Conservation (phyloP, 257 asterid genomes). For the Echites panduratus region DNA sequence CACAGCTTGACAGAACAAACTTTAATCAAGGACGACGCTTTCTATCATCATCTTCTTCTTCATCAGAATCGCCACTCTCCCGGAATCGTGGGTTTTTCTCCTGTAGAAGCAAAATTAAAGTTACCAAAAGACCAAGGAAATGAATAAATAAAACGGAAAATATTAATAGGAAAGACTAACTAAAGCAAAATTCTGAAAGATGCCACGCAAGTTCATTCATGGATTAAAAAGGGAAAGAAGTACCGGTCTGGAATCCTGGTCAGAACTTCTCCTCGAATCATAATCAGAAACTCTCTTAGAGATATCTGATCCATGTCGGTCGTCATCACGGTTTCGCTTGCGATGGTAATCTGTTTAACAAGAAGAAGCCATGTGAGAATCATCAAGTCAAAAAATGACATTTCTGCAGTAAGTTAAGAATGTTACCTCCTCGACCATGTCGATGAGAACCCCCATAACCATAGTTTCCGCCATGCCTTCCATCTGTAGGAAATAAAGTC, state of each 20-base stretch:
- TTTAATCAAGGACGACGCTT: constrained; percentile 33
- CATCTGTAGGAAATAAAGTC: constrained; percentile 44
- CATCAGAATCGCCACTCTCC: constrained; percentile 90
- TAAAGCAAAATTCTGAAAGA: neutral
- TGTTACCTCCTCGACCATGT: constrained; percentile 84
- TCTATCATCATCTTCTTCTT: constrained; percentile 67
- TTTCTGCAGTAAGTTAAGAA: neutral
- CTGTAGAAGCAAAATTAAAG: constrained; percentile 28
- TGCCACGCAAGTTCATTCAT: no score
- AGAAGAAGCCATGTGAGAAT: neutral
- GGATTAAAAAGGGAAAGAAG: constrained; percentile 8
- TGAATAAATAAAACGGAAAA: neutral
- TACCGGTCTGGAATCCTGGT: constrained; percentile 80
- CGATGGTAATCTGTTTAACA: constrained; percentile 53
- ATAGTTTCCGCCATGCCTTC: constrained; percentile 68
- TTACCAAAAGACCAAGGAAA: no score
- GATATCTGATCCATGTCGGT: constrained; percentile 54
- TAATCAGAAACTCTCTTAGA: constrained; percentile 66
- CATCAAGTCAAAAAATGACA: neutral
- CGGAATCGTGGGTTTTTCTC: constrained; percentile 93
- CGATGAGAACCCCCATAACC: constrained; percentile 73
- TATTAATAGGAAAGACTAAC: neutral
- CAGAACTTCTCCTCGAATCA: constrained; percentile 70
- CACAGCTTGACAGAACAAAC: neutral
- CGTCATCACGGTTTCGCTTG: constrained; percentile 76